A percentile compares a stretch with the other conserved stretches of the same genome.
These are phyloP conservation scores for Fistulina hepatica DNA, from an alignment of 1,284 basidiomycete species.

Conservation along the genomic window DNA sequence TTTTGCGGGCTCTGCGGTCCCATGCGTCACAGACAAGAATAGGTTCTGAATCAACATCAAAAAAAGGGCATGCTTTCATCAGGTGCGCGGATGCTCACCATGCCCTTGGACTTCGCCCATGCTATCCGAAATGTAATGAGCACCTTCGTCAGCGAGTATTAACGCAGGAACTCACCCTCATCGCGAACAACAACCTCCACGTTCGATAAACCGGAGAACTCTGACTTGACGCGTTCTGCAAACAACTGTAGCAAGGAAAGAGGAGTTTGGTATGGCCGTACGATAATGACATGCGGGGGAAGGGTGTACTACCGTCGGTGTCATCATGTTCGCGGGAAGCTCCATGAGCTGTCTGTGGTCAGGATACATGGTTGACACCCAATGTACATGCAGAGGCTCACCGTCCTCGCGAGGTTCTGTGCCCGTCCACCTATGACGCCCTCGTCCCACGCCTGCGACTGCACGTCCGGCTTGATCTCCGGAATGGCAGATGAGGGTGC, in stretches of 20 bases:
- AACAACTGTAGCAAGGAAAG: slow-evolving; percentile 39
- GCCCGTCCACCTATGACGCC: slow-evolving; percentile 66
- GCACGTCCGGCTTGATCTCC: slow-evolving; percentile 32
- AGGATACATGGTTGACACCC: slow-evolving; percentile 3
- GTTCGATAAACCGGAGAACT: slow-evolving; percentile 59
- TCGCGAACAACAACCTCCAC: slow-evolving; percentile 67
- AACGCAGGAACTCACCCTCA: slow-evolving; percentile 37
- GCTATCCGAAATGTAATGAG: slow-evolving; percentile 25
- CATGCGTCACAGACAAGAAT: slow-evolving; percentile 82
- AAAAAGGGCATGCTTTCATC: background rate
- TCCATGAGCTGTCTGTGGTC: slow-evolving; percentile 54
- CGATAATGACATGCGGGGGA: background rate
- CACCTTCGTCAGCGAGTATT: background rate
- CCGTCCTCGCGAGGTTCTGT: slow-evolving; percentile 79
- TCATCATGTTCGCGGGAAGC: slow-evolving; percentile 75
- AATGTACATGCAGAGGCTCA: slow-evolving; percentile 20
- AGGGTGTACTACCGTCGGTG: slow-evolving; percentile 43
- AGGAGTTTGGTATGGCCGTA: too few species aligned
- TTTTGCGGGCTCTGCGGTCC: slow-evolving; percentile 75
- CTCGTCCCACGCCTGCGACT: slow-evolving; percentile 54
- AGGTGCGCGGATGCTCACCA: slow-evolving; percentile 35
- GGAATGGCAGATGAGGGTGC: slow-evolving; percentile 40
- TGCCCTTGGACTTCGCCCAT: slow-evolving; percentile 76
- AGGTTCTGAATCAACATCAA: slow-evolving; percentile 39
- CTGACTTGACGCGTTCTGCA: slow-evolving; percentile 56